These are phyloP conservation scores for Salix koriyanagi DNA, from an alignment of 345 rosid species.

Conservation along the genomic window DNA sequence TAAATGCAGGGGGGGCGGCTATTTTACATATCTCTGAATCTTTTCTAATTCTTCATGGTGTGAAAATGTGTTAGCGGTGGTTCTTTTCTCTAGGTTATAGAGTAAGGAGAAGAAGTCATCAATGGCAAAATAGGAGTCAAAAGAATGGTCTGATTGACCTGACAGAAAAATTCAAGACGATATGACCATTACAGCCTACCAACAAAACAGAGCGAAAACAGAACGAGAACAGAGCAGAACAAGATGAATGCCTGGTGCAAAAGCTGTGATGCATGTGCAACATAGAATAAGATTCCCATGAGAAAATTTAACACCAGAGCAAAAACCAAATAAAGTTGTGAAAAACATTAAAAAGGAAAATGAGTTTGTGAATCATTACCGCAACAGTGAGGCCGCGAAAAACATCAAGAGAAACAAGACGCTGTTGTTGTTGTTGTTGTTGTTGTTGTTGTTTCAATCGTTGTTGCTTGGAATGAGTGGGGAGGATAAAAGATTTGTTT, in stretches of 20 bases:
- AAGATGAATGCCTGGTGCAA: not conserved
- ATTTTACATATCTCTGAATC: not conserved
- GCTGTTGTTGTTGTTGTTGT: constrained; percentile 3
- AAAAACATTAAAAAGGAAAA: not conserved
- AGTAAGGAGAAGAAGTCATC: not conserved
- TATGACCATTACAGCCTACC: too few relatives aligned
- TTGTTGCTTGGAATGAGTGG: constrained; percentile 7
- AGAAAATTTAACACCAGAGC: not conserved
- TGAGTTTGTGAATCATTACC: constrained; percentile 21
- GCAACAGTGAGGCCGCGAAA: constrained; percentile 72
- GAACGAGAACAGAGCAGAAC: not conserved
- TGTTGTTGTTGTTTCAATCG: not conserved
- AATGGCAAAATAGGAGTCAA: not conserved
- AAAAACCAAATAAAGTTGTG: not conserved
- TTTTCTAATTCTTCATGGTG: not conserved
- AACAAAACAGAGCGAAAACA: too few relatives aligned
- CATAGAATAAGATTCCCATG: not conserved
- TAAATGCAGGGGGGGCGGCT: not conserved
- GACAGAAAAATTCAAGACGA: not conserved
- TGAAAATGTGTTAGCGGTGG: not conserved
- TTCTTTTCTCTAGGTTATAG: not conserved
- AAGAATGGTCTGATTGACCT: not conserved
- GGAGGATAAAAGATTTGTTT: constrained; percentile 6
- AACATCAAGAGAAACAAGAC: constrained; percentile 66
- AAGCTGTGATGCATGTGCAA: not conserved